phyloP scores from a whole-genome alignment of 345 rosid genomes.

The Linum lewisii region DNA sequence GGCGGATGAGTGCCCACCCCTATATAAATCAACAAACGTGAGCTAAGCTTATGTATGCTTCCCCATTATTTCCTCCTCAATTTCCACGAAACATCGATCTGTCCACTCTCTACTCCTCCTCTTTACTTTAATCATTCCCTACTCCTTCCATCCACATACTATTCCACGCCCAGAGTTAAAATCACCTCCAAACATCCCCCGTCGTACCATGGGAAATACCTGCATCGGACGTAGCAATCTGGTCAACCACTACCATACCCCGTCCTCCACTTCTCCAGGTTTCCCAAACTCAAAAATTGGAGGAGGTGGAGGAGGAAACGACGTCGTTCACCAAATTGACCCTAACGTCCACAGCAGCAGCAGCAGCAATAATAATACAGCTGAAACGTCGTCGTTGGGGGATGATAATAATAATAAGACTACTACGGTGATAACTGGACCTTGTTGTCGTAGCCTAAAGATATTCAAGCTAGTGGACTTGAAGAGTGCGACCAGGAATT shows the following conservation, averaged over 20 bases:
- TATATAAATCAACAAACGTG: no score
- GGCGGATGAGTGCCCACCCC: no score
- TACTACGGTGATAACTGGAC: no score
- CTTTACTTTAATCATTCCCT: no score
- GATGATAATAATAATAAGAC: no score
- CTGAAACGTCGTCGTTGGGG: neutral
- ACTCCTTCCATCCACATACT: no score
- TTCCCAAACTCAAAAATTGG: neutral
- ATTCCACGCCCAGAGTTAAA: no score
- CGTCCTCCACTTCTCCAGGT: neutral
- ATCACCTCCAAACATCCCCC: no score
- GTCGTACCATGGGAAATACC: neutral
- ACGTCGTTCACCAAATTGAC: neutral
- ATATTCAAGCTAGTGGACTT: slow-evolving; percentile 46
- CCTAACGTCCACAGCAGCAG: neutral
- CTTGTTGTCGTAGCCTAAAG: slow-evolving; percentile 27
- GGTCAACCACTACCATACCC: neutral
- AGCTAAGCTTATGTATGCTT: no score
- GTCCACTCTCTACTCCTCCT: no score
- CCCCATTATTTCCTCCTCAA: no score
- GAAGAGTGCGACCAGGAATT: slow-evolving; percentile 61
- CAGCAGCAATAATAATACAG: neutral
- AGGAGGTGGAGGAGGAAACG: neutral
- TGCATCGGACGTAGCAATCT: neutral
- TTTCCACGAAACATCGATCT: no score